Percentiles rank a stretch among this genome's conserved stretches.
phyloP scores from a whole-genome alignment of 306 rosid species.

The Amphicarpaea edgeworthii region DNA sequence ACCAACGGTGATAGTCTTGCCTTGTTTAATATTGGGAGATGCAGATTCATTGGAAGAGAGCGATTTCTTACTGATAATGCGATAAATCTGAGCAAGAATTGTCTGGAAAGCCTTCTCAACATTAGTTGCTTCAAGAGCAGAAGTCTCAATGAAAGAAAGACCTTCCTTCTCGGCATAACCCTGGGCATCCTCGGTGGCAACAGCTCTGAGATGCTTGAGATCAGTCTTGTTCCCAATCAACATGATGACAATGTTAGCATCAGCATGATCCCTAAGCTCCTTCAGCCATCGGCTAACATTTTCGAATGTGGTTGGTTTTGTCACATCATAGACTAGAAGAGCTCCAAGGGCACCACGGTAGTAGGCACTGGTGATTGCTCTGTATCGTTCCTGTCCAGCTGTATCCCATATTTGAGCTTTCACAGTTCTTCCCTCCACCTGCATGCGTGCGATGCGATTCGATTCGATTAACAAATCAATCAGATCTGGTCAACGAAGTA shows the following conservation, averaged over 20 bases:
- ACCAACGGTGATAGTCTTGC: constrained; percentile 70
- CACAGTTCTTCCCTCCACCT: constrained; percentile 95
- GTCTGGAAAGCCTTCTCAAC: constrained; percentile 96
- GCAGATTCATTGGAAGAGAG: constrained; percentile 65
- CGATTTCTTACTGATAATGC: constrained; percentile 85
- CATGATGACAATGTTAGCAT: constrained; percentile 89
- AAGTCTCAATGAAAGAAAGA: constrained; percentile 90
- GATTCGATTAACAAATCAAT: too few species aligned
- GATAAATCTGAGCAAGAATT: constrained; percentile 77
- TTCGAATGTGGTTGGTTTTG: constrained; percentile 88
- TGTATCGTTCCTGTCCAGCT: constrained; percentile 96
- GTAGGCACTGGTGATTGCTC: constrained; percentile 95
- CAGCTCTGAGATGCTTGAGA: constrained; percentile 88
- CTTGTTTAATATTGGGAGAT: constrained; percentile 65
- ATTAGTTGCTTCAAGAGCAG: constrained; percentile 87
- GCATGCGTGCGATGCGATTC: too few species aligned
- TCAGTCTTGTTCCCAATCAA: constrained; percentile 92
- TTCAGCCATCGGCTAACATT: constrained; percentile 91
- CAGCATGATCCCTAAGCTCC: constrained; percentile 97
- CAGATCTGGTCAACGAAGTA: too few species aligned
- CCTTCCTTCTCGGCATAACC: constrained; percentile 86
- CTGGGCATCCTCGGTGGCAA: constrained; percentile 90
- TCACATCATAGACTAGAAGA: constrained; percentile 81
- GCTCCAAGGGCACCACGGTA: constrained; percentile 97
- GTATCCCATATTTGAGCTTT: constrained; percentile 99